A percentile compares a stretch with the other conserved stretches of the same genome.
phyloP scores from a whole-genome alignment of 2,329 filamentous ascomycete genomes.

The Exophiala viscosa region DNA sequence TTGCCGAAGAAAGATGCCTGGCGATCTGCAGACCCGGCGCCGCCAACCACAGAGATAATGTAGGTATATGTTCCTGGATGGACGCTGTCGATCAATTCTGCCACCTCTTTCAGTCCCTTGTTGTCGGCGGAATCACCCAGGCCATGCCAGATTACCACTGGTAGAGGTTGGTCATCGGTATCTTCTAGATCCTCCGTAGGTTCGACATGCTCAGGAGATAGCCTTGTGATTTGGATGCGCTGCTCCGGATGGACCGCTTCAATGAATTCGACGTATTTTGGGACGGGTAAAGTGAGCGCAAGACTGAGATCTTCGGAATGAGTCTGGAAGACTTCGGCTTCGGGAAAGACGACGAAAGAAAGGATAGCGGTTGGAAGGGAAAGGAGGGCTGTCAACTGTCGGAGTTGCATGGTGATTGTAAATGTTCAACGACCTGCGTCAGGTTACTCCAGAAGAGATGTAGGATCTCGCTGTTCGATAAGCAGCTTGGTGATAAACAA shows the following conservation, averaged over 20 bases:
- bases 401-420: conserved; percentile 11
- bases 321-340: conserved; percentile 20
- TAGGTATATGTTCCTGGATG: conserved; percentile 85
- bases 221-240: conserved; percentile 11
- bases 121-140: conserved; percentile 65
- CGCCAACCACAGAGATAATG: conserved; percentile 67
- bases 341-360: conserved; percentile 22
- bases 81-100: conserved; percentile 64
- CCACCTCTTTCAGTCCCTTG: conserved; percentile 69
- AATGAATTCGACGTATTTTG: neutral
- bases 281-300: neutral
- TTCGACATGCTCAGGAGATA: conserved; percentile 6
- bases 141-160: conserved; percentile 92
- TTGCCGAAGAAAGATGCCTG: conserved; percentile 89
- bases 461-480: no score
- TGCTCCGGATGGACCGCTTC: neutral
- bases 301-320: neutral
- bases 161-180: conserved; percentile 55
- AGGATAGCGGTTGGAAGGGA: conserved; percentile 14
- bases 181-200: conserved; percentile 3
- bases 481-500: no score
- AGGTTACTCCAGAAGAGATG: neutral
- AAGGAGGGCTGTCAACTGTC: conserved; percentile 6
- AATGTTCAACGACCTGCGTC: neutral
- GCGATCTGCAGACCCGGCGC: conserved; percentile 63